Evolutionary conservation across 768 basidiomycete species (phyloP), one percentile per base, ranked within the genome.

Genomic region (Panaeolus cyanescens): DNA sequence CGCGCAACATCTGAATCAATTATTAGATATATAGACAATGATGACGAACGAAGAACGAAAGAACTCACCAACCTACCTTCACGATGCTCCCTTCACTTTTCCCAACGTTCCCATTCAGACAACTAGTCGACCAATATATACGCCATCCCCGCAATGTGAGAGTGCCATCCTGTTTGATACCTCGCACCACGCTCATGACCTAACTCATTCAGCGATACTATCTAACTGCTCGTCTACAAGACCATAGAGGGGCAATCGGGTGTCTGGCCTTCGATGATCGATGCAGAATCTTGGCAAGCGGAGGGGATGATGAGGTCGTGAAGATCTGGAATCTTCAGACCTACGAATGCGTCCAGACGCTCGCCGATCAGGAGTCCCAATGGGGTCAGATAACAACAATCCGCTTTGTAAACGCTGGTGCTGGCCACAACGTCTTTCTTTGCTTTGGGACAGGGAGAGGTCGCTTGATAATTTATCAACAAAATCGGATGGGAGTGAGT

Each of bases 281-380:
- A 19, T 20, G 25, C 19, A 57, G 25, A 10, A 25, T 39, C n/a
- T n/a, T 57, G 25, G 56, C 36, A 15, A 57, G 56, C 12, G 36
- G 56, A 57, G 56, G 56, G 3, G 56, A 57, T 25, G 37, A 57
- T 12, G 56, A 57, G 42, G 28, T 39, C 19, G 56, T 57, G 28
- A 57, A 42, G 30, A 57, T 57, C 37, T 57, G 56, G 56, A 42
- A 40, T 15, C 25, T 40, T 28, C 37, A 39, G 13, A 40, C 37
- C 30, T 57, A 20, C 25, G 37, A 57, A 57, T 31, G 20, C 17
- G 28, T 57, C 9, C 56, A 57, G 42, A 57, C 22, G 32, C 32
- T 57, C 19, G 36, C 30, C 17, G 25, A 57, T 40, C 37, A 20
- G 17, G 37, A 31, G 55, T 55, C 32, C 13, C n/a, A n/a, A n/a